Conservation (phyloP, 495 filamentous ascomycete species). For the Aspergillus coremiiformis region DNA sequence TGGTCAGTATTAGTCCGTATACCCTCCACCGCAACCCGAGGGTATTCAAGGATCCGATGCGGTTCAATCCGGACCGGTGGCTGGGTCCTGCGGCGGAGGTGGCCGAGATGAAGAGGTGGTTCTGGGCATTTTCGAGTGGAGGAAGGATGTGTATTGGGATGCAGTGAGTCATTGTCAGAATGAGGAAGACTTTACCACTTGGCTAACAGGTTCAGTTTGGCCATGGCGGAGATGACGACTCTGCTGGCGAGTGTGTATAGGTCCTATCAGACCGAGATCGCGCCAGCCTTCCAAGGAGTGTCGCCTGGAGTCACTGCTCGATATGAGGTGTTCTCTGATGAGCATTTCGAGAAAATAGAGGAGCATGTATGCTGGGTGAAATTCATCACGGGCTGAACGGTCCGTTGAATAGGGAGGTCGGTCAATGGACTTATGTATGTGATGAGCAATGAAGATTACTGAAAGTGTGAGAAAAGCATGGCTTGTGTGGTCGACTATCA, state of each 20-base stretch:
- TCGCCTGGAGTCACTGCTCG: constrained; percentile 29
- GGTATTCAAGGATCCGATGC: constrained; percentile 44
- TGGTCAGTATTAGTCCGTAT: constrained; percentile 55
- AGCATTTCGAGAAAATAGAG: too few relatives aligned
- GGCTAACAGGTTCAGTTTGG: constrained; percentile 20
- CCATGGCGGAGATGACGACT: constrained; percentile 39
- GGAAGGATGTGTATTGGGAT: constrained; percentile 72
- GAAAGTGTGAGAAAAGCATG: too few relatives aligned
- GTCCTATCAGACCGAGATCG: constrained; percentile 22
- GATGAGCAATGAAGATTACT: too few relatives aligned
- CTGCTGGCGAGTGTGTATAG: constrained; percentile 30
- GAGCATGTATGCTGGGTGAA: too few relatives aligned
- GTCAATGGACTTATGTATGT: too few relatives aligned
- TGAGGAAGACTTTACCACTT: background rate
- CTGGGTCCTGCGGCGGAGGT: constrained; percentile 24
- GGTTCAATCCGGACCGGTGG: constrained; percentile 54
- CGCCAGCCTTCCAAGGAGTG: constrained; percentile 12
- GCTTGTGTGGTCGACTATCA: too few relatives aligned
- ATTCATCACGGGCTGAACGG: too few relatives aligned
- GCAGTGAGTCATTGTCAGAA: constrained; percentile 24
- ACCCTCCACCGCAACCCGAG: constrained; percentile 53
- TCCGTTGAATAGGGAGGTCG: too few relatives aligned
- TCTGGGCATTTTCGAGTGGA: constrained; percentile 73
- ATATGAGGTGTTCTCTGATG: constrained; percentile 38
- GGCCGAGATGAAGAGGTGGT: constrained; percentile 51